Evolutionary conservation across 2,329 filamentous ascomycete species (phyloP).

Genomic region (Cadophora sp.): DNA sequence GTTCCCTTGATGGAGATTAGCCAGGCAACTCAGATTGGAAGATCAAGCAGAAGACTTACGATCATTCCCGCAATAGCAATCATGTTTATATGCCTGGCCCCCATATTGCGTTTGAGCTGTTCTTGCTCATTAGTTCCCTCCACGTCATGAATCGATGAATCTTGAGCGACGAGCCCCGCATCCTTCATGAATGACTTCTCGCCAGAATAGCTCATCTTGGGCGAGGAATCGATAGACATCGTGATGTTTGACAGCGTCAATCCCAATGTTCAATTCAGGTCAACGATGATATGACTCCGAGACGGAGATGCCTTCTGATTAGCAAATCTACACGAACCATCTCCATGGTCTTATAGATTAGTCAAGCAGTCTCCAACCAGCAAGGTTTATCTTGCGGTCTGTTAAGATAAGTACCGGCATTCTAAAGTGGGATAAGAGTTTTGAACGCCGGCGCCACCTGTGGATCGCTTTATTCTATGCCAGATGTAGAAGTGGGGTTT

Average conservation of each 20-base stretch:
- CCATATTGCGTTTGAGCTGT: slow-evolving; percentile 54
- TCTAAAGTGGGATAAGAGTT: slow-evolving; percentile 6
- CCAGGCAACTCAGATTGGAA: slow-evolving; percentile 47
- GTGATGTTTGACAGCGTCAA: neutral
- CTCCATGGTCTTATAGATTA: neutral
- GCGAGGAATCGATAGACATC: neutral
- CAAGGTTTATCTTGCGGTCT: neutral
- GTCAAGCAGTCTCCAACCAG: neutral
- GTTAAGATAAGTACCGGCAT: slow-evolving; percentile 8
- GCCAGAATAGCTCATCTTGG: neutral
- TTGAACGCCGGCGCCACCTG: neutral
- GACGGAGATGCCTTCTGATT: neutral
- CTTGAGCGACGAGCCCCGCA: neutral
- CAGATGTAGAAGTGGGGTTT: slow-evolving; percentile 7
- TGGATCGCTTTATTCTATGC: slow-evolving; percentile 1
- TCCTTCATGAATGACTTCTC: neutral
- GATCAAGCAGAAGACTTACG: slow-evolving; percentile 52
- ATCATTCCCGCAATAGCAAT: slow-evolving; percentile 77
- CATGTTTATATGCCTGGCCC: slow-evolving; percentile 61
- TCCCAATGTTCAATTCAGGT: neutral
- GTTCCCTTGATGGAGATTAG: slow-evolving; percentile 46
- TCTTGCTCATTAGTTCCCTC: slow-evolving; percentile 19
- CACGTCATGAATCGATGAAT: slow-evolving; percentile 15
- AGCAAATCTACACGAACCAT: neutral
- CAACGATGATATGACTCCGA: slow-evolving; percentile 3